Conservation (phyloP, 306 rosid species). For the Macrotyloma uniflorum region DNA sequence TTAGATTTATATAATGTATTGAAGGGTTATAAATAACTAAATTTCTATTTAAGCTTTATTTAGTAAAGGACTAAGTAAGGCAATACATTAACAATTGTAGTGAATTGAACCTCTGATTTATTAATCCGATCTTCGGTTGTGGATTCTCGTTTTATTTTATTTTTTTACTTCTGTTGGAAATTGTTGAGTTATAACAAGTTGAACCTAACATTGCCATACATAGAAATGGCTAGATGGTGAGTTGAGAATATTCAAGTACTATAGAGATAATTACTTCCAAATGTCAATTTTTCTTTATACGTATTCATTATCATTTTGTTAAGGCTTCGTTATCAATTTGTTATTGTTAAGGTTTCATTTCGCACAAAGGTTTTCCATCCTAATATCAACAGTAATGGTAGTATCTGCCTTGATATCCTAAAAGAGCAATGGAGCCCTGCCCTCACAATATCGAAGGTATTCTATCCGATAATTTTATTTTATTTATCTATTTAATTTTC, state of each 20-base stretch:
- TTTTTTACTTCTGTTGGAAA: constrained; percentile 10
- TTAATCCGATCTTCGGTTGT: background rate
- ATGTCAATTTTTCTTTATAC: background rate
- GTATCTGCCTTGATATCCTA: constrained; percentile 41
- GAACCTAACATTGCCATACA: background rate
- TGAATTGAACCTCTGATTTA: background rate
- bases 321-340: constrained; percentile 44
- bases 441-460: constrained; percentile 38
- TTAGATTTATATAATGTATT: background rate
- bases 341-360: constrained; percentile 37
- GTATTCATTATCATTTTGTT: background rate
- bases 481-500: background rate
- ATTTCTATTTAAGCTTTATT: background rate
- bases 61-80: background rate
- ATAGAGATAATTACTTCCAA: background rate
- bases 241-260: constrained; percentile 2
- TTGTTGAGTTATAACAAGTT: background rate
- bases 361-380: constrained; percentile 42
- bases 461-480: background rate
- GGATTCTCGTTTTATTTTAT: background rate
- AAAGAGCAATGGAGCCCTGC: constrained; percentile 45
- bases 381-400: constrained; percentile 40
- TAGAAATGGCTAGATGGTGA: background rate
- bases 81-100: background rate
- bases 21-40: background rate